Evolutionary conservation across 768 basidiomycete species (phyloP).

Genomic region (Austroboletus festivus): DNA sequence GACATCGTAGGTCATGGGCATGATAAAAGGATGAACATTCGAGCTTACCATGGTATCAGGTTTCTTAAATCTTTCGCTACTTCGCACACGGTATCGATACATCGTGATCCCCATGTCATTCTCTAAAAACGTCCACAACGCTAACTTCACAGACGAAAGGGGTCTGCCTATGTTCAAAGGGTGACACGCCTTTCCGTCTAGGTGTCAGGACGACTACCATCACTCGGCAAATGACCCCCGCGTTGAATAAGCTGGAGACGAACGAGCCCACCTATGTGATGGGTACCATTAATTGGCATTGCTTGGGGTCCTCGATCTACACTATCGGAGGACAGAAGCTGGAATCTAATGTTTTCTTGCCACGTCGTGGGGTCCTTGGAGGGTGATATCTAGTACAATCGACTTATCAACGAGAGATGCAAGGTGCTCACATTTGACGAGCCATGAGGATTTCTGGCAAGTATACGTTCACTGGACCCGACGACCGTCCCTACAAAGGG

Average conservation of each 20-base stretch:
- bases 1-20: not conserved
- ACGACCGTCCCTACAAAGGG: slow-evolving; percentile 35
- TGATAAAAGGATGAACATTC: not conserved
- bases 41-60: not conserved
- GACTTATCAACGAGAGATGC: no score
- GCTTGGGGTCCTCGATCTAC: slow-evolving; percentile 29
- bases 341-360: slow-evolving; percentile 24
- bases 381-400: slow-evolving; percentile 4
- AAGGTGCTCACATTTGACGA: not conserved
- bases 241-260: slow-evolving; percentile 1
- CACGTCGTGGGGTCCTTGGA: slow-evolving; percentile 15
- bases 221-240: slow-evolving; percentile 3
- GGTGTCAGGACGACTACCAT: slow-evolving; percentile 20
- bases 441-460: slow-evolving; percentile 7
- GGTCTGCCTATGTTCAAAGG: slow-evolving; percentile 28
- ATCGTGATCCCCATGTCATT: slow-evolving; percentile 26
- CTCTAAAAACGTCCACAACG: slow-evolving; percentile 24
- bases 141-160: slow-evolving; percentile 27
- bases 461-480: slow-evolving; percentile 31
- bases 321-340: slow-evolving; percentile 26
- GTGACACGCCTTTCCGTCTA: slow-evolving; percentile 20
- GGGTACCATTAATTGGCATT: slow-evolving; percentile 33
- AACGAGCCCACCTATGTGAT: slow-evolving; percentile 25
- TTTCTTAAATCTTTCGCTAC: not conserved
- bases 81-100: not conserved